Conservation (phyloP, 1,139 yeast species). For the Magnusiomyces suaveolens region DNA sequence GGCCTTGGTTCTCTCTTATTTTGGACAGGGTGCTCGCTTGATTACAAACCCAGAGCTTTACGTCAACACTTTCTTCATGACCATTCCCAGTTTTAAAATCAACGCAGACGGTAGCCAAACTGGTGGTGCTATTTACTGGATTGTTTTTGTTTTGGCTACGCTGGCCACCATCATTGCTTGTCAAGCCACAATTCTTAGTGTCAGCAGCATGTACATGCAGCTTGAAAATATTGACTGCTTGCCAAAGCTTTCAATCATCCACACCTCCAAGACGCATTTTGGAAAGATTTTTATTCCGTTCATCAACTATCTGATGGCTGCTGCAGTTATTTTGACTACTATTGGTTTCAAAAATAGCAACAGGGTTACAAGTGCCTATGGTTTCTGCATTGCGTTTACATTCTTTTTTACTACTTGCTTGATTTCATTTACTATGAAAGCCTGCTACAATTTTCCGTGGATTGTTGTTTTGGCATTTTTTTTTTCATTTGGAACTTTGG, state of each 20-base stretch:
- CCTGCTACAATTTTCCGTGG: conserved; percentile 37
- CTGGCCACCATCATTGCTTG: conserved; percentile 50
- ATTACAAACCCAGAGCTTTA: conserved; percentile 37
- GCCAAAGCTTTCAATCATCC: conserved; percentile 40
- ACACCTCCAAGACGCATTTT: conserved; percentile 37
- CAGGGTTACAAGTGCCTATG: conserved; percentile 51
- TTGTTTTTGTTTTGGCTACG: conserved; percentile 41
- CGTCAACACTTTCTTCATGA: conserved; percentile 43
- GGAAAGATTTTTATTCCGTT: conserved; percentile 47
- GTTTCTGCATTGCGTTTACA: conserved; percentile 49
- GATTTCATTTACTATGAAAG: conserved; percentile 39
- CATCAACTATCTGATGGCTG: conserved; percentile 42
- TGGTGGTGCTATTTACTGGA: neutral
- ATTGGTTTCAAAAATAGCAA: conserved; percentile 45
- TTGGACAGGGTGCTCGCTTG: conserved; percentile 51
- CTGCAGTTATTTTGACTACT: conserved; percentile 42
- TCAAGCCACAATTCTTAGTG: conserved; percentile 50
- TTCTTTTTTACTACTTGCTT: conserved; percentile 44
- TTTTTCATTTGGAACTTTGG: conserved; percentile 41
- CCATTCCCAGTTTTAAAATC: conserved; percentile 40
- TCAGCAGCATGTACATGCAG: conserved; percentile 44
- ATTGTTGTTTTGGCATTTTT: conserved; percentile 33
- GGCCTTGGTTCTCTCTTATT: conserved; percentile 41
- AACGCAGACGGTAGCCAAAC: conserved; percentile 35
- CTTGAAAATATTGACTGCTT: conserved; percentile 46